These are phyloP conservation scores for Capsella bursapastoris DNA, from an alignment of 345 rosid genomes.

Conservation along the genomic window DNA sequence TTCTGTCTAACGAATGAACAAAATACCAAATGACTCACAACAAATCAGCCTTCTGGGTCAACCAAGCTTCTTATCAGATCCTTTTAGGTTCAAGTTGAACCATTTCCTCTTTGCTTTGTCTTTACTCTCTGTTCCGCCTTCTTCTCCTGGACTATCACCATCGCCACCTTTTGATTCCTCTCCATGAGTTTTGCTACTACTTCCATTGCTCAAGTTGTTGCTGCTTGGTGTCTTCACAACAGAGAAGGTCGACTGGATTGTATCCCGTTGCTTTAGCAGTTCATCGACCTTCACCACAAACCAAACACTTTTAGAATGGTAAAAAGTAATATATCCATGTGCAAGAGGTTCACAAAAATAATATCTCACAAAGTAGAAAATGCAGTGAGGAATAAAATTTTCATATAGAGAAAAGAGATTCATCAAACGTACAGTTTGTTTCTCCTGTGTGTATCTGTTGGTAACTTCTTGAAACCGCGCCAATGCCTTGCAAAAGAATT, in stretches of 20 bases:
- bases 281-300: slow-evolving; percentile 73
- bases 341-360: background rate
- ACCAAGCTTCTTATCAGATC: slow-evolving; percentile 78
- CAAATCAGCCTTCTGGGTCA: slow-evolving; percentile 28
- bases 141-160: slow-evolving; percentile 70
- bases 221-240: slow-evolving; percentile 49
- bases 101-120: slow-evolving; percentile 95
- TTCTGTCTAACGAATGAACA: slow-evolving; percentile 24
- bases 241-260: slow-evolving; percentile 74
- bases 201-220: slow-evolving; percentile 59
- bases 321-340: background rate
- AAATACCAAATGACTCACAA: slow-evolving; percentile 21
- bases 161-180: slow-evolving; percentile 58
- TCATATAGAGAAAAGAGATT: background rate
- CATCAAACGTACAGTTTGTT: slow-evolving; percentile 71
- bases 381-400: background rate
- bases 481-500: slow-evolving; percentile 70
- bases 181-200: slow-evolving; percentile 65
- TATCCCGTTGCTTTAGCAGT: slow-evolving; percentile 83
- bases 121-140: slow-evolving; percentile 73
- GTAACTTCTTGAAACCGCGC: slow-evolving; percentile 97
- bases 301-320: background rate
- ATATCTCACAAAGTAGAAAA: background rate
- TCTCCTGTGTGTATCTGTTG: slow-evolving; percentile 85
- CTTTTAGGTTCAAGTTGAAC: slow-evolving; percentile 89